phyloP scores from a whole-genome alignment of 2,329 filamentous ascomycete species.

The Pseudocercospora pini-densiflorae region DNA sequence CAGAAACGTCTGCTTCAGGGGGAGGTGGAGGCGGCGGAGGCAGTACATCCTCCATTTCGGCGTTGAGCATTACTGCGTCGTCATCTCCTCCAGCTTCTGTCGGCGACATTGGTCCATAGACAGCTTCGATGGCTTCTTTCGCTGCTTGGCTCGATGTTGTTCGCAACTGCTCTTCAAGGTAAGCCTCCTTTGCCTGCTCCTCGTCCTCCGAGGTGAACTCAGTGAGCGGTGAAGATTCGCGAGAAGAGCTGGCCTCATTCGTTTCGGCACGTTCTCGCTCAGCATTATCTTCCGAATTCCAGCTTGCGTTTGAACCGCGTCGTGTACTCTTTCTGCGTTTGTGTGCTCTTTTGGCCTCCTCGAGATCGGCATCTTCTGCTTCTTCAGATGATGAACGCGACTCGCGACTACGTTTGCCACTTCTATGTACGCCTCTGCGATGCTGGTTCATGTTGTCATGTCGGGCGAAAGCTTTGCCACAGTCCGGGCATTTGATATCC shows the following conservation, averaged over 20 bases:
- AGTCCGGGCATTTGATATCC: conserved; percentile 16
- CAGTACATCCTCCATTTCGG: not conserved
- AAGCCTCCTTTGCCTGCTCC: conserved; percentile 10
- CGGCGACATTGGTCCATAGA: conserved; percentile 16
- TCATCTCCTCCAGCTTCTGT: conserved; percentile 14
- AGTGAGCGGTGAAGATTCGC: not conserved
- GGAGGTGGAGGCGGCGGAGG: conserved; percentile 3
- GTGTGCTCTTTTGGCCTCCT: conserved; percentile 10
- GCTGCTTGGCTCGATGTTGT: conserved; percentile 5
- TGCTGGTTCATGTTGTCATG: conserved; percentile 24
- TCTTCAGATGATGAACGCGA: conserved; percentile 13
- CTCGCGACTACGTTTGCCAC: conserved; percentile 15
- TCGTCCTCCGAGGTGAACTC: conserved; percentile 11
- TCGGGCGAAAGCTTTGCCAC: conserved; percentile 18
- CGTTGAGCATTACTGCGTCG: not conserved
- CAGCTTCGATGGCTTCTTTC: conserved; percentile 11
- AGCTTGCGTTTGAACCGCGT: conserved; percentile 7
- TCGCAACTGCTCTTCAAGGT: conserved; percentile 12
- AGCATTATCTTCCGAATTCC: not conserved
- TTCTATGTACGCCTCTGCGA: conserved; percentile 18
- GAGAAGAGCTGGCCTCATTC: not conserved
- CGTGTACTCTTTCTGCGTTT: conserved; percentile 15
- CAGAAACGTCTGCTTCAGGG: not conserved
- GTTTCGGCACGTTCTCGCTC: not conserved
- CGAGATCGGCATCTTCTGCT: conserved; percentile 18